Evolutionary conservation across 805 yeast genomes (phyloP).

Genomic region (Pichia paraexigua): DNA sequence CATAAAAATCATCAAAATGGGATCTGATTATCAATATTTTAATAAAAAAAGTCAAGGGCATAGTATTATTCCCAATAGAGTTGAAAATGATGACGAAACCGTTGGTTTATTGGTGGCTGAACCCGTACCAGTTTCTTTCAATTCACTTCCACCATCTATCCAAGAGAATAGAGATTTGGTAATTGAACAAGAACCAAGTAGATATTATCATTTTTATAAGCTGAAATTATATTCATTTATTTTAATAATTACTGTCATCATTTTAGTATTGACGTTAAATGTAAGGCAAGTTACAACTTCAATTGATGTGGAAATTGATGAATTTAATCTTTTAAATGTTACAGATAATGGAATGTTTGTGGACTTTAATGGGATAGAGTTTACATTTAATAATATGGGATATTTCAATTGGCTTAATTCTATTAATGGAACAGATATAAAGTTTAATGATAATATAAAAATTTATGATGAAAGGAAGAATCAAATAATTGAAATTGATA

Average conservation of each 20-base stretch:
- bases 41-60: slow-evolving; percentile 1
- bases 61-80: too few species aligned
- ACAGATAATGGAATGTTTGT: not conserved
- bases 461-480: not conserved
- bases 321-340: not conserved
- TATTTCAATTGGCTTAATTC: not conserved
- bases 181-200: not conserved
- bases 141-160: not conserved
- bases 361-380: not conserved
- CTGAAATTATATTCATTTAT: not conserved
- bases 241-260: not conserved
- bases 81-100: not conserved
- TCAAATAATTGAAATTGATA: not conserved
- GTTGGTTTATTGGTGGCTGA: slow-evolving; percentile 1
- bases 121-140: slow-evolving; percentile 1
- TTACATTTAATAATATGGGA: not conserved
- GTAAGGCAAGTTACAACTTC: not conserved
- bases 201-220: not conserved
- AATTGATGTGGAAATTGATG: not conserved
- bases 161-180: not conserved
- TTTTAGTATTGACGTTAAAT: not conserved
- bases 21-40: not conserved
- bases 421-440: not conserved
- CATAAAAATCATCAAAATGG: too few species aligned
- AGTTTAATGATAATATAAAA: not conserved